Evolutionary conservation across 352 stramenopile species (phyloP).

Genomic region (Phytopythium oedochilum): DNA sequence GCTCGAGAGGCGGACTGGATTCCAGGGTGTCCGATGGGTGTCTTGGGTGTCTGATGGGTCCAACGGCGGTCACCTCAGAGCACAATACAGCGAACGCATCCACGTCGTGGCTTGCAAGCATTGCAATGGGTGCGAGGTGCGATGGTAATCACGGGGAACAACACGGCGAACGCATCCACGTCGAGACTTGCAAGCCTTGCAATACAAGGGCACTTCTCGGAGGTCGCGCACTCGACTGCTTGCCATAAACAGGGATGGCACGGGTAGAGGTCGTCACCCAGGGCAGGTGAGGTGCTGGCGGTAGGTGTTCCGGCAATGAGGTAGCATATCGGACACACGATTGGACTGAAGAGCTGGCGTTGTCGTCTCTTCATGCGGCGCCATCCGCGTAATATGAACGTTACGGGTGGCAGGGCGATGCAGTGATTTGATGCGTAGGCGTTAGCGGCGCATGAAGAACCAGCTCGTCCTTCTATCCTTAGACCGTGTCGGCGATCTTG

Average conservation of each 20-base stretch:
- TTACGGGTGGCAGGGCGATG: not conserved
- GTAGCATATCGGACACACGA: no score
- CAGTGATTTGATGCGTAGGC: conserved; percentile 4
- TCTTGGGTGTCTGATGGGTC: not conserved
- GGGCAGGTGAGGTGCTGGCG: no score
- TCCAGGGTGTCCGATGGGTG: not conserved
- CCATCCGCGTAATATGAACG: not conserved
- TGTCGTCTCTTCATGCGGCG: not conserved
- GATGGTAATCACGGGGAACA: no score
- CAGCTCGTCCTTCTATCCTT: conserved; percentile 10
- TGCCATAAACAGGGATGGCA: conserved; percentile 1
- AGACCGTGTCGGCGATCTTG: conserved; percentile 74
- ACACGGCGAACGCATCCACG: no score
- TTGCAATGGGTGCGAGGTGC: no score
- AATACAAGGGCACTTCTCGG: no score
- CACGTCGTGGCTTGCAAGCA: no score
- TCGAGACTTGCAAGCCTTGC: no score
- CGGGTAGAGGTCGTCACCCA: not conserved
- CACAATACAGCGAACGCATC: no score
- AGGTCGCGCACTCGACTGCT: not conserved
- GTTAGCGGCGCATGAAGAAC: conserved; percentile 6
- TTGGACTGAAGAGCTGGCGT: no score
- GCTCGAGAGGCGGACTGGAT: not conserved
- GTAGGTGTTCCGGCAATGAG: no score
- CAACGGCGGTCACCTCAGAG: no score